Evolutionary conservation across 179 eudicot species (phyloP).

Genomic region (Beta macrorhiza): DNA sequence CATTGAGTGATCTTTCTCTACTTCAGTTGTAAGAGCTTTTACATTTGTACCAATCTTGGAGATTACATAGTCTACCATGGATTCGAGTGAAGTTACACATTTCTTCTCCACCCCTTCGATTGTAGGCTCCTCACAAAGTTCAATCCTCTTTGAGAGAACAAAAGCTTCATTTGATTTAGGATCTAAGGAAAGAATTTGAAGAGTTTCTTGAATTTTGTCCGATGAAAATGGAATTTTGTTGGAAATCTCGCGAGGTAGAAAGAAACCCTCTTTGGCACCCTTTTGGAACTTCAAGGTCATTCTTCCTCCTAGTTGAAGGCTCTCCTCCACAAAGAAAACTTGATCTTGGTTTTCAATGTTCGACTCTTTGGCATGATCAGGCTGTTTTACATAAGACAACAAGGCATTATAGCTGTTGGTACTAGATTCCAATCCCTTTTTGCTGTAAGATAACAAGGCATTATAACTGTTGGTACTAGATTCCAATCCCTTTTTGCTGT

Average conservation of each 20-base stretch:
- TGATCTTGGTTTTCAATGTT: background rate
- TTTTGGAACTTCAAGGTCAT: constrained; percentile 11
- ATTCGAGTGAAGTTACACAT: constrained; percentile 62
- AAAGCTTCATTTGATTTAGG: constrained; percentile 43
- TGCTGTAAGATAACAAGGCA: too few relatives aligned
- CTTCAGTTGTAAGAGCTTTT: constrained; percentile 40
- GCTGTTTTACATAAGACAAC: background rate
- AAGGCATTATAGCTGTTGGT: too few relatives aligned
- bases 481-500: too few relatives aligned
- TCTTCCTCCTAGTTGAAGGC: constrained; percentile 3
- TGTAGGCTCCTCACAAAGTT: constrained; percentile 44
- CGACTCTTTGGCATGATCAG: background rate
- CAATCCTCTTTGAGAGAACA: constrained; percentile 33
- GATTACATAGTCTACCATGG: constrained; percentile 53
- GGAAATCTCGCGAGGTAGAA: constrained; percentile 14
- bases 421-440: too few relatives aligned
- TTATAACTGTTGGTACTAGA: too few relatives aligned
- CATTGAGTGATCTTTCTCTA: constrained; percentile 18
- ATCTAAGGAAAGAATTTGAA: constrained; percentile 20
- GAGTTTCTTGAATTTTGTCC: constrained; percentile 3
- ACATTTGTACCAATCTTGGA: constrained; percentile 48
- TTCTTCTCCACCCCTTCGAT: constrained; percentile 49
- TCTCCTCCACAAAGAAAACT: constrained; percentile 14
- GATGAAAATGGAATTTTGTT: constrained; percentile 17
- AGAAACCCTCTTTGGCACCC: background rate